phyloP scores from a whole-genome alignment of 2,329 filamentous ascomycete species.

The Blastomyces gilchristii region DNA sequence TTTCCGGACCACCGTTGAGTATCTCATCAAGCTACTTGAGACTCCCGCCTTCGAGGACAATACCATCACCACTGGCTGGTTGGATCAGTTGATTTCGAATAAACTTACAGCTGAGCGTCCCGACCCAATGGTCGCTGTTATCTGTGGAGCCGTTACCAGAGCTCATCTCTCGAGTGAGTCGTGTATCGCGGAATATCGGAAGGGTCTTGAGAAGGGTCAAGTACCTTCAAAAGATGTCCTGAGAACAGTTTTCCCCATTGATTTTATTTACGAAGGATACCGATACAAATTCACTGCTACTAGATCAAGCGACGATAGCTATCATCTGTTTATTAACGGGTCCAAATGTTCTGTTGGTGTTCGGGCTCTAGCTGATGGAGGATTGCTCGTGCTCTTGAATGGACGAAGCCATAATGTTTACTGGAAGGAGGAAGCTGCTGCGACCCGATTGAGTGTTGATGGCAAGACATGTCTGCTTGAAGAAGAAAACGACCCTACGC shows the following conservation, averaged over 20 bases:
- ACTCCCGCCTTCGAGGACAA: constrained; percentile 98
- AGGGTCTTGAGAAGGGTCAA: constrained; percentile 90
- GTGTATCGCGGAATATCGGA: constrained; percentile 76
- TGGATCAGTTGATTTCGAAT: constrained; percentile 97
- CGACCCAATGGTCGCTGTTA: constrained; percentile 83
- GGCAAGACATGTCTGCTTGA: constrained; percentile 96
- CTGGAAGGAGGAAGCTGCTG: constrained; percentile 98
- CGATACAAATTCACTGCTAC: constrained; percentile 98
- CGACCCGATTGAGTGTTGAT: constrained; percentile 89
- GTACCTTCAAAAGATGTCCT: constrained; percentile 93
- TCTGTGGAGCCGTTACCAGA: constrained; percentile 90
- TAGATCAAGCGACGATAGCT: constrained; percentile 81
- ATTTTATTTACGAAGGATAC: constrained; percentile 96
- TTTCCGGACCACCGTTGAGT: constrained; percentile 96
- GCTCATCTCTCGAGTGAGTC: constrained; percentile 88
- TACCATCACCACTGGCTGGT: constrained; percentile 97
- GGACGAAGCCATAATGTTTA: constrained; percentile 97
- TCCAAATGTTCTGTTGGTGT: constrained; percentile 93
- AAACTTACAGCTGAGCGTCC: constrained; percentile 93
- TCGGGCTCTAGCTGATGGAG: constrained; percentile 84
- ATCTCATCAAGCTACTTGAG: constrained; percentile 96
- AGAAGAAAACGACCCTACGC: constrained; percentile 97
- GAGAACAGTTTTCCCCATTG: constrained; percentile 93
- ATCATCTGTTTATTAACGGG: constrained; percentile 97
- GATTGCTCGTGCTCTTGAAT: constrained; percentile 77